These are phyloP conservation scores for Blastobotrys arbuscula DNA, from an alignment of 1,139 yeast genomes.

Conservation along the genomic window DNA sequence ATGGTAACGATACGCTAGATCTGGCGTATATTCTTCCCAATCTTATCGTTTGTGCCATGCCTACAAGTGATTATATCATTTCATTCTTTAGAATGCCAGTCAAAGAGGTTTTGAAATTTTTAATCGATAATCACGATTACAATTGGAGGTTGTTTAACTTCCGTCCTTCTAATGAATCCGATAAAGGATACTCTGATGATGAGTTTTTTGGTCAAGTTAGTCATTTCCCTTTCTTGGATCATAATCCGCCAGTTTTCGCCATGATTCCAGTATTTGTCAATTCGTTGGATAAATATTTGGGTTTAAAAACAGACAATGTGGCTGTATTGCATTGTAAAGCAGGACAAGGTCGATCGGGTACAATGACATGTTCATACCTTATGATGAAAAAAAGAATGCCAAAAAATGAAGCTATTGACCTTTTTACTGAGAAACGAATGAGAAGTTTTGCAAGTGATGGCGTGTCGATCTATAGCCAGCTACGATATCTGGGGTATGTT, in stretches of 20 bases:
- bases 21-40: constrained; percentile 58
- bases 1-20: constrained; percentile 39
- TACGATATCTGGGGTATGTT: constrained; percentile 60
- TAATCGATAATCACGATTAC: constrained; percentile 45
- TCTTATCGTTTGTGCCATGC: constrained; percentile 69
- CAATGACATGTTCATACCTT: constrained; percentile 64
- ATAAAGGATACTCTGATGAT: constrained; percentile 43
- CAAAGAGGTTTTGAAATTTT: constrained; percentile 45
- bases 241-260: constrained; percentile 64
- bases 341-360: constrained; percentile 90
- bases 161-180: constrained; percentile 46
- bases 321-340: constrained; percentile 84
- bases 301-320: constrained; percentile 37
- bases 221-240: constrained; percentile 65
- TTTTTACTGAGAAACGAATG: constrained; percentile 59
- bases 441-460: constrained; percentile 55
- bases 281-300: constrained; percentile 44
- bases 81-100: constrained; percentile 53
- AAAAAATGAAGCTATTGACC: constrained; percentile 43
- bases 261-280: constrained; percentile 42
- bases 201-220: constrained; percentile 33
- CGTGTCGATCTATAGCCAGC: constrained; percentile 66
- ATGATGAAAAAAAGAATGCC: constrained; percentile 42
- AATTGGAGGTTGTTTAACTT: constrained; percentile 75
- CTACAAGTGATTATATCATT: constrained; percentile 45